These are phyloP conservation scores for Pittosporum tobira DNA, from an alignment of 129 eudicot species.

Conservation along the genomic window DNA sequence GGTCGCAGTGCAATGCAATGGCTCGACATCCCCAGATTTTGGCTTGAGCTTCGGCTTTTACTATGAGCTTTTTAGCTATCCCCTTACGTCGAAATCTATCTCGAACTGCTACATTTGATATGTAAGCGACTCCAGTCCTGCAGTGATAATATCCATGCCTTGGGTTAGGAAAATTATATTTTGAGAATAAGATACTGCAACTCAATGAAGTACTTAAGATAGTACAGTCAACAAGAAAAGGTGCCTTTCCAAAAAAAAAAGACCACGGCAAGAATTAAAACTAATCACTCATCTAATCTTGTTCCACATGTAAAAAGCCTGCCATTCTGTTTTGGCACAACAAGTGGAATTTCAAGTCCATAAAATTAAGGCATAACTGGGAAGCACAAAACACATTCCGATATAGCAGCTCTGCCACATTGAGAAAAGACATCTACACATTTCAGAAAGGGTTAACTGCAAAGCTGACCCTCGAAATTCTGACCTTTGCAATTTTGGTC, in stretches of 20 bases:
- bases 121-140: constrained; percentile 85
- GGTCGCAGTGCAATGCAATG: constrained; percentile 79
- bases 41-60: constrained; percentile 77
- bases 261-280: background rate
- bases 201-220: background rate
- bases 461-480: no score
- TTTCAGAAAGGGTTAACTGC: no score
- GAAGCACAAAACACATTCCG: background rate
- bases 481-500: no score
- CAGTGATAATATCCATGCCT: background rate
- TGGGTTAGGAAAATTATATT: background rate
- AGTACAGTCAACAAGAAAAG: no score
- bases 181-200: background rate
- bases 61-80: constrained; percentile 68
- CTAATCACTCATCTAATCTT: background rate
- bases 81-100: constrained; percentile 75
- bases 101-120: constrained; percentile 81
- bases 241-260: no score
- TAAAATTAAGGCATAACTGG: background rate
- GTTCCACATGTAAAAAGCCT: background rate
- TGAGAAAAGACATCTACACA: background rate
- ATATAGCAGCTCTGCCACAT: background rate
- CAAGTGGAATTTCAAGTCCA: background rate
- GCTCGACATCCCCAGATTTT: constrained; percentile 81
- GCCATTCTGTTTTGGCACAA: background rate